Evolutionary conservation across 345 rosid species (phyloP), one percentile per base, ranked within the genome.

Genomic region (Rubroshorea leprosula): DNA sequence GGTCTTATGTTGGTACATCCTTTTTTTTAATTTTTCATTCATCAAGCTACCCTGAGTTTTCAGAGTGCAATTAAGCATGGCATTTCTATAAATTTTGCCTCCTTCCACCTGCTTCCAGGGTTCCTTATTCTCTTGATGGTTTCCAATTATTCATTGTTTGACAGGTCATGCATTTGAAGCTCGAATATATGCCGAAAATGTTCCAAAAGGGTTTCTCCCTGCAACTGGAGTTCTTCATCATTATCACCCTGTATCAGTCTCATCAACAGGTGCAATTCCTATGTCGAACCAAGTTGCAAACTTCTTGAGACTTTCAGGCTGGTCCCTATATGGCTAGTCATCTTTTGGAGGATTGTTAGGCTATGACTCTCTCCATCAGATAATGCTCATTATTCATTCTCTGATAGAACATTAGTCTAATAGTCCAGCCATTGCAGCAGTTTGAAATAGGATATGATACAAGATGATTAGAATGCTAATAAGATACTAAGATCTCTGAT

Each of bases 101-200:
- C 41, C 7, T 2, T 6, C 12, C 41, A 2, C 41, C 11, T 35
- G 12, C 1, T 35, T 6, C 10, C 14, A 14, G 3, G 45, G 12
- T 39, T 7, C 14, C 4, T 45, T 35, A 22, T 2, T 54, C 23
- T 55, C 21, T 23, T 56, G 11, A 43, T 39, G 13, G 50, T 17
- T 57, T 41, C 18, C 48, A 29, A 25, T 38, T 39, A 20, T 43
- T 68, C 43, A 23, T 54, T 38, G 5, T 61, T 74, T 74, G 69
- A 71, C 74, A 86, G 98, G 98, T 65, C 95, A 89, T 55, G 93
- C 98, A 63, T 92, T 92, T 81, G 97, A 92, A 77, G 92, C 95
- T 31, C 74, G 95, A 47, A 89, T 89, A 72, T 86, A 92, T 55
- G 98, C 97, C 55, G 98, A 92, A 83, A 92, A 92, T 71, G 94